These are phyloP conservation scores for Fraxinus sp. DNA, from an alignment of 305 asterid genomes.

Conservation along the genomic window DNA sequence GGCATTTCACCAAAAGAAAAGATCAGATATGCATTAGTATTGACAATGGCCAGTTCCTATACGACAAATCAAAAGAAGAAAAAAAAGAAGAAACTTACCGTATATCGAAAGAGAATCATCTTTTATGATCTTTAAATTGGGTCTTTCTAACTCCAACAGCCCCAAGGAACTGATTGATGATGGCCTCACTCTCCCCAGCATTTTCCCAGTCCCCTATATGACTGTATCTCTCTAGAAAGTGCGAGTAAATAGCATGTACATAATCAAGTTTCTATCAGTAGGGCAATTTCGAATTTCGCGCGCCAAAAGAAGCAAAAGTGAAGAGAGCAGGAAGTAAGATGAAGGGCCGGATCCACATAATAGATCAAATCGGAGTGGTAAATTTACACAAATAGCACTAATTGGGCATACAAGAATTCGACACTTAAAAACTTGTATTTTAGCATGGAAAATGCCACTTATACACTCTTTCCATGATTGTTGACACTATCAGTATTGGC, in stretches of 20 bases:
- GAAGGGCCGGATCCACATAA: not conserved
- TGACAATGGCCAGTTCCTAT: not conserved
- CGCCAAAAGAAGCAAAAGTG: not conserved
- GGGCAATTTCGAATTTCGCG: not conserved
- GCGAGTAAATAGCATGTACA: not conserved
- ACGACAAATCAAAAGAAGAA: not conserved
- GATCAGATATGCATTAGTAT: not conserved
- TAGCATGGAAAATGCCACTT: no score
- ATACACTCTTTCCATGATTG: no score
- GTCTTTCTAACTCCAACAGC: conserved; percentile 60
- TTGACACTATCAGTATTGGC: no score
- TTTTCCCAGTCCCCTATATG: conserved; percentile 6
- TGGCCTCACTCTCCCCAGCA: conserved; percentile 65
- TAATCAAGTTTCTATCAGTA: not conserved
- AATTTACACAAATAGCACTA: not conserved
- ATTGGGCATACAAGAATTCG: not conserved
- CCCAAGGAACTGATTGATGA: conserved; percentile 54
- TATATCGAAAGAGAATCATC: conserved; percentile 71
- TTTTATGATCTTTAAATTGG: conserved; percentile 55
- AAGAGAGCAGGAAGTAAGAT: not conserved
- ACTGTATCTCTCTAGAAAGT: not conserved
- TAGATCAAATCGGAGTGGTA: not conserved
- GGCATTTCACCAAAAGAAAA: not conserved
- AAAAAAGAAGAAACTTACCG: conserved; percentile 28
- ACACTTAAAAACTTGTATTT: no score